phyloP scores from a whole-genome alignment of 768 basidiomycete species.

The Floccularia luteovirens region DNA sequence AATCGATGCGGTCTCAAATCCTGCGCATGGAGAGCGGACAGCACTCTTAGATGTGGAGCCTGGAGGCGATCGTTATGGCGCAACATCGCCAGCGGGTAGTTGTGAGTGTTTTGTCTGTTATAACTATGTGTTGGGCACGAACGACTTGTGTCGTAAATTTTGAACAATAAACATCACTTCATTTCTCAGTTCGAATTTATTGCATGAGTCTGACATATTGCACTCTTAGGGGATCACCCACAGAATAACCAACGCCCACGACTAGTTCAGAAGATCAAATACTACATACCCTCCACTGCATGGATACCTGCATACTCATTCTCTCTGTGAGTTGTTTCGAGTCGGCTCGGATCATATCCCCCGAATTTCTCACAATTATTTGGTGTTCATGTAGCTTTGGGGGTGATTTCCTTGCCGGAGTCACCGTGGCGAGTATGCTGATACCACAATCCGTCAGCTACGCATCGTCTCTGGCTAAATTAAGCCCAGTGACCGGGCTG shows the following conservation, averaged over 20 bases:
- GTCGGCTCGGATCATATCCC: conserved; percentile 2
- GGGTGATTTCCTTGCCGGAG: conserved; percentile 72
- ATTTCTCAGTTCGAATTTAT: too few species aligned
- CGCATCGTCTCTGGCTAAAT: conserved; percentile 78
- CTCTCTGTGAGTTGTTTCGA: conserved; percentile 48
- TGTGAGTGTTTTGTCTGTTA: conserved; percentile 1
- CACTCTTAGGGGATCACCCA: not conserved
- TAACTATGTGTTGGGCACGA: not conserved
- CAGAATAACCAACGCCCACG: not conserved
- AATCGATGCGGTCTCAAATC: conserved; percentile 19
- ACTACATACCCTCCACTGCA: conserved; percentile 69
- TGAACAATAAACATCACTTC: not conserved
- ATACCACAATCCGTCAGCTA: conserved; percentile 90
- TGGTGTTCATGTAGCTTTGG: conserved; percentile 25
- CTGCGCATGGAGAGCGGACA: conserved; percentile 19
- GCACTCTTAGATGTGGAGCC: conserved; percentile 23
- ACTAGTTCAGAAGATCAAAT: conserved; percentile 46
- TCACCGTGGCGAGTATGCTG: conserved; percentile 80
- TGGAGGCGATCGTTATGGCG: conserved; percentile 17
- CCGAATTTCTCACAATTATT: too few species aligned
- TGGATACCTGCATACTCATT: conserved; percentile 78
- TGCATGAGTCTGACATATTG: too few species aligned
- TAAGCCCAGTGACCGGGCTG: conserved; percentile 81
- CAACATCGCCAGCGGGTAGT: conserved; percentile 15
- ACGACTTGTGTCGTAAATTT: not conserved